A percentile compares a stretch with the other conserved stretches of the same genome.
phyloP scores from a whole-genome alignment of 352 stramenopile genomes.

The Globisporangium recalcitrans region DNA sequence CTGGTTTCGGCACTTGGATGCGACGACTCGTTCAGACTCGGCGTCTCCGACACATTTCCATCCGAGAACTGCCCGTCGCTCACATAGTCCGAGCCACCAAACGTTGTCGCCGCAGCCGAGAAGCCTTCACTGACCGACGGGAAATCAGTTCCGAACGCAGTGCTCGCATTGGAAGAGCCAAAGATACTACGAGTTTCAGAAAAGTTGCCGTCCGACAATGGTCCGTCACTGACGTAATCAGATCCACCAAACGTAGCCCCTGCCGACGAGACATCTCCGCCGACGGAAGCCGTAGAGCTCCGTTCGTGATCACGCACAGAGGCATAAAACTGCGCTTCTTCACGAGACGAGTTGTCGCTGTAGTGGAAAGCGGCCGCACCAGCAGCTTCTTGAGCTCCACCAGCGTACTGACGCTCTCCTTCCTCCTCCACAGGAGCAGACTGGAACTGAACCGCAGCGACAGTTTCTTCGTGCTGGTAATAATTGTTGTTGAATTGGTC shows the following conservation, averaged over 20 bases:
- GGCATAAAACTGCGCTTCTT: slow-evolving; percentile 18
- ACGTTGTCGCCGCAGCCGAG: slow-evolving; percentile 53
- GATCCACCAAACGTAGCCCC: slow-evolving; percentile 73
- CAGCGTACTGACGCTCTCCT: neutral
- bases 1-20: slow-evolving; percentile 31
- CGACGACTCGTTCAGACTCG: slow-evolving; percentile 44
- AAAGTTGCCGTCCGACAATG: slow-evolving; percentile 58
- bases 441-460: slow-evolving; percentile 10
- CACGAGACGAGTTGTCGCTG: slow-evolving; percentile 6
- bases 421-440: neutral
- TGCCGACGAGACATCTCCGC: slow-evolving; percentile 51
- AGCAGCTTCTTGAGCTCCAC: neutral
- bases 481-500: slow-evolving; percentile 4
- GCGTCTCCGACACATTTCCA: slow-evolving; percentile 50
- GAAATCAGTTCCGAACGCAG: slow-evolving; percentile 70
- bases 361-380: slow-evolving; percentile 11
- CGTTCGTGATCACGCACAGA: slow-evolving; percentile 19
- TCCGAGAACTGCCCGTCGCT: slow-evolving; percentile 57
- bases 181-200: slow-evolving; percentile 72
- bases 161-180: slow-evolving; percentile 70
- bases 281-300: slow-evolving; percentile 60
- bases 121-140: slow-evolving; percentile 69
- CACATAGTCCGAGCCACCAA: slow-evolving; percentile 52
- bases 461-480: slow-evolving; percentile 4
- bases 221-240: slow-evolving; percentile 56